These are phyloP conservation scores for Silene uniflora DNA, from an alignment of 148 eudicot genomes.

Conservation along the genomic window DNA sequence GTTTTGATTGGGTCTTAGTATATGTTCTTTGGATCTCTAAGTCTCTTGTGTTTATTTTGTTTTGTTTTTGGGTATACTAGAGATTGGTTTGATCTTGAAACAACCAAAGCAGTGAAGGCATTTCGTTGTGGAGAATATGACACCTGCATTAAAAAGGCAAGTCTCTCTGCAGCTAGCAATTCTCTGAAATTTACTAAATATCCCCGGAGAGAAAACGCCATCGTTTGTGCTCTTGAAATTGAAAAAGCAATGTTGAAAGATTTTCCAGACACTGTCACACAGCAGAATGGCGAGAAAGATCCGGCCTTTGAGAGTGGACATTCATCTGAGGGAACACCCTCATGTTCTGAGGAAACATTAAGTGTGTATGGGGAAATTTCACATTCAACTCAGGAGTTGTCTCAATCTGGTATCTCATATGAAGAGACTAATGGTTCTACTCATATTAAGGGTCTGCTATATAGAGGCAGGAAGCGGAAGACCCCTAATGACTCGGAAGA, in stretches of 20 bases:
- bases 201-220: slow-evolving; percentile 81
- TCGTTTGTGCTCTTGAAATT: slow-evolving; percentile 77
- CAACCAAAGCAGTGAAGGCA: slow-evolving; percentile 62
- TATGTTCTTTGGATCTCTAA: slow-evolving; percentile 11
- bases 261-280: slow-evolving; percentile 23
- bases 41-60: background rate
- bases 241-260: slow-evolving; percentile 50
- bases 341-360: slow-evolving; percentile 23
- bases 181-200: slow-evolving; percentile 56
- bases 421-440: slow-evolving; percentile 42
- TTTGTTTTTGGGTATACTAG: slow-evolving; percentile 36
- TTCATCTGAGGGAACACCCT: slow-evolving; percentile 39
- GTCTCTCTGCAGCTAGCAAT: slow-evolving; percentile 39
- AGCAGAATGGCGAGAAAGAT: slow-evolving; percentile 24
- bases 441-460: slow-evolving; percentile 32
- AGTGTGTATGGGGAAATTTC: slow-evolving; percentile 39
- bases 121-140: slow-evolving; percentile 82
- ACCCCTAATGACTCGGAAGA: slow-evolving; percentile 88
- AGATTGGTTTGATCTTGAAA: slow-evolving; percentile 81
- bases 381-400: slow-evolving; percentile 43
- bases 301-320: slow-evolving; percentile 32
- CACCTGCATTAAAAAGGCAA: slow-evolving; percentile 66
- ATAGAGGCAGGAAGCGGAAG: slow-evolving; percentile 36
- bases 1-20: background rate
- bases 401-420: slow-evolving; percentile 61